phyloP scores from a whole-genome alignment of 305 asterid species.

The Solanum hybrid region DNA sequence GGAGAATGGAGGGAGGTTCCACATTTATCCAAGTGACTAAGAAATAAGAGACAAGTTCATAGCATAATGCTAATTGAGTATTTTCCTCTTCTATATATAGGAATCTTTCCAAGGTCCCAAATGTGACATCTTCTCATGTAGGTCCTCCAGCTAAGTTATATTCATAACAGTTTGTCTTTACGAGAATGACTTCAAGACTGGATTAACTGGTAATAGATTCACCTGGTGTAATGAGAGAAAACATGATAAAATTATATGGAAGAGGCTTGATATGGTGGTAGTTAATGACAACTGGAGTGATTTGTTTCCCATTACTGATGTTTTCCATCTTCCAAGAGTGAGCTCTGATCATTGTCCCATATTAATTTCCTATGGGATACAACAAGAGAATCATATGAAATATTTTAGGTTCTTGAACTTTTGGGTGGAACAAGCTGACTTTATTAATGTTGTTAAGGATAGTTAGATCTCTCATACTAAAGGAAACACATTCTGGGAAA shows the following conservation, averaged over 20 bases:
- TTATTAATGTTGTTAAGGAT: neutral
- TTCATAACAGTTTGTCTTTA: neutral
- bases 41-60: too few relatives aligned
- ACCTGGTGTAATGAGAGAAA: neutral
- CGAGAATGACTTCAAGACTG: neutral
- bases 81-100: too few relatives aligned
- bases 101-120: too few relatives aligned
- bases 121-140: too few relatives aligned
- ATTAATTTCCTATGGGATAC: neutral
- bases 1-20: too few relatives aligned
- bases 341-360: neutral
- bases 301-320: neutral
- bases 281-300: neutral
- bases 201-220: neutral
- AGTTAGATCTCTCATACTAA: neutral
- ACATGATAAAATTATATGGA: neutral
- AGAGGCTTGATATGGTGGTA: neutral
- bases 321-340: neutral
- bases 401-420: neutral
- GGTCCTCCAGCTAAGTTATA: too few relatives aligned
- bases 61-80: too few relatives aligned
- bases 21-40: too few relatives aligned
- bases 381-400: neutral
- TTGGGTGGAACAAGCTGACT: neutral
- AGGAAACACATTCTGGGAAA: neutral